phyloP scores from a whole-genome alignment of 495 filamentous ascomycete genomes.

The Geopyxis carbonaria region DNA sequence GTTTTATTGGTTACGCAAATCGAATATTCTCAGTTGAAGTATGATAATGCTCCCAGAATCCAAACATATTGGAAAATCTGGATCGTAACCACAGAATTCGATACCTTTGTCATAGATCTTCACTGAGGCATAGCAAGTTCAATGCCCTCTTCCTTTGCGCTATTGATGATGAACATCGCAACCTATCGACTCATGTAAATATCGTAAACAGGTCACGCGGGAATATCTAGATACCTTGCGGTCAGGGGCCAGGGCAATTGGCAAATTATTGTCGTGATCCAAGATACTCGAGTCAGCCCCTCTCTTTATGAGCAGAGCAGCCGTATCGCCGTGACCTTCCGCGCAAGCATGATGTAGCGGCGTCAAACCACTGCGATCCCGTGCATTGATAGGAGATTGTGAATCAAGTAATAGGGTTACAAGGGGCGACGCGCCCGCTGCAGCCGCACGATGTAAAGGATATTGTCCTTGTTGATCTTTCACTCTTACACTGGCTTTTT shows the following conservation, averaged over 20 bases:
- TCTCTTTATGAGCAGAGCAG: slow-evolving; percentile 60
- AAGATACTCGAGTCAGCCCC: slow-evolving; percentile 71
- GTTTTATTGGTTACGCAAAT: too few relatives aligned
- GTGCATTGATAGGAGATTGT: slow-evolving; percentile 68
- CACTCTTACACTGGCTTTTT: slow-evolving; percentile 57
- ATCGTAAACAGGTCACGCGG: slow-evolving; percentile 9
- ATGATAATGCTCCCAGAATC: too few relatives aligned
- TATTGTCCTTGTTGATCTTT: slow-evolving; percentile 77
- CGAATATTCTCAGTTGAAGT: too few relatives aligned
- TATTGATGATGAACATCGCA: slow-evolving; percentile 58
- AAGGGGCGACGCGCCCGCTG: slow-evolving; percentile 73
- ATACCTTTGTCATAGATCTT: too few relatives aligned
- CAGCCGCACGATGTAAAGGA: slow-evolving; percentile 77
- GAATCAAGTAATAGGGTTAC: slow-evolving; percentile 62
- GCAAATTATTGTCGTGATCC: slow-evolving; percentile 51
- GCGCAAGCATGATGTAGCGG: slow-evolving; percentile 85
- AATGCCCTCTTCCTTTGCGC: slow-evolving; percentile 73
- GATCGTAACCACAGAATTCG: too few relatives aligned
- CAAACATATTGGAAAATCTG: too few relatives aligned
- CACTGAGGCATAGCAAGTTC: slow-evolving; percentile 28
- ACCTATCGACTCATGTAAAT: too few relatives aligned
- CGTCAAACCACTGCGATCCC: slow-evolving; percentile 69
- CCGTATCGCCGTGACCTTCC: slow-evolving; percentile 85
- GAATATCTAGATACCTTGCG: too few relatives aligned
- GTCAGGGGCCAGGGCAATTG: slow-evolving; percentile 76